These are phyloP conservation scores for Beta corolliflora DNA, from an alignment of 179 eudicot species.

Conservation along the genomic window DNA sequence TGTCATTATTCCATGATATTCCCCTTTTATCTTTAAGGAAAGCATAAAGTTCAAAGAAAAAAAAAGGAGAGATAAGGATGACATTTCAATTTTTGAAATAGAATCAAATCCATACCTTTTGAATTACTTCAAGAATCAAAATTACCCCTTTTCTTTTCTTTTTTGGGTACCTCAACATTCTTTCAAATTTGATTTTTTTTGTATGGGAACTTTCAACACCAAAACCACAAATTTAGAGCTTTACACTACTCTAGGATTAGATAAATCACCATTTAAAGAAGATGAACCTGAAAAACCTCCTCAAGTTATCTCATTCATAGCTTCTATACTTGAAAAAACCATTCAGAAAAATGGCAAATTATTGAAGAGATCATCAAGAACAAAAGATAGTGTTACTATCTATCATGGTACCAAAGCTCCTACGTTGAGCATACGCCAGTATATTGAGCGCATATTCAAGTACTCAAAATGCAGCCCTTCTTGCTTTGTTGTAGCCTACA, in stretches of 20 bases:
- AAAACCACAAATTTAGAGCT: conserved; percentile 15
- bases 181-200: not conserved
- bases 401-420: conserved; percentile 35
- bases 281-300: conserved; percentile 25
- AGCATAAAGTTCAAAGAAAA: conserved; percentile 24
- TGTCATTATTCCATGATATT: conserved; percentile 30
- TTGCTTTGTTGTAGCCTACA: conserved; percentile 36
- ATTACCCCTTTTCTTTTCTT: not conserved
- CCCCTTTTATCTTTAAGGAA: conserved; percentile 26
- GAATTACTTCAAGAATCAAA: conserved; percentile 27
- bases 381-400: conserved; percentile 20
- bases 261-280: not conserved
- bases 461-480: conserved; percentile 38
- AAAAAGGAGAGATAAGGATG: not conserved
- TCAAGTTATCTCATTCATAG: conserved; percentile 22
- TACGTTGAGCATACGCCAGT: conserved; percentile 27
- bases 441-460: conserved; percentile 28
- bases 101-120: conserved; percentile 12
- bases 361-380: conserved; percentile 26
- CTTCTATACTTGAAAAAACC: conserved; percentile 25
- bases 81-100: conserved; percentile 13
- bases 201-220: conserved; percentile 25
- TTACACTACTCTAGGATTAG: conserved; percentile 20
- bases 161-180: not conserved
- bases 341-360: conserved; percentile 29